A percentile compares a stretch with the other conserved stretches of the same genome.
Evolutionary conservation across 768 basidiomycete genomes (phyloP).

Genomic region (Boletellus ananiceps): DNA sequence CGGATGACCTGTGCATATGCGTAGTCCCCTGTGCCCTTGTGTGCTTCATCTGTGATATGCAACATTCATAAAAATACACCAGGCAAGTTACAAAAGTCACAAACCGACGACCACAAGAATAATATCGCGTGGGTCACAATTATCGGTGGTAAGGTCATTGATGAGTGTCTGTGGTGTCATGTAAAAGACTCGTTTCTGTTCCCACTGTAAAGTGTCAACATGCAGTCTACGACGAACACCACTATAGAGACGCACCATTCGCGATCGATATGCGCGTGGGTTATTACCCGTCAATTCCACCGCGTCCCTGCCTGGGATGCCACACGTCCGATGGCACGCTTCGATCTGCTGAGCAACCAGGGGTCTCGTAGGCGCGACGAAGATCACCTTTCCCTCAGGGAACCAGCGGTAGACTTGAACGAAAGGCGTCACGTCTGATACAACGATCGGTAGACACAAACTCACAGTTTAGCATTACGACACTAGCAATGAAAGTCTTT

Average conservation of each 20-base stretch:
- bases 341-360: slow-evolving; percentile 93
- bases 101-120: slow-evolving; percentile 84
- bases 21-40: slow-evolving; percentile 89
- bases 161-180: slow-evolving; percentile 95
- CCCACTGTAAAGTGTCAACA: slow-evolving; percentile 49
- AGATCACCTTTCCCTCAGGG: slow-evolving; percentile 86
- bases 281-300: slow-evolving; percentile 83
- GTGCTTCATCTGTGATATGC: slow-evolving; percentile 74
- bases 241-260: slow-evolving; percentile 46
- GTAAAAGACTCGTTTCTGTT: slow-evolving; percentile 82
- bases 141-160: slow-evolving; percentile 74
- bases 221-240: not conserved
- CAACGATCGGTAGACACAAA: not conserved
- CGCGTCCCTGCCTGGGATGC: slow-evolving; percentile 84
- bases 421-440: slow-evolving; percentile 2
- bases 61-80: slow-evolving; percentile 1
- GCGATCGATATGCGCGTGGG: slow-evolving; percentile 45
- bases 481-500: slow-evolving; percentile 97
- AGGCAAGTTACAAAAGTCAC: slow-evolving; percentile 14
- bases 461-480: slow-evolving; percentile 92
- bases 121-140: slow-evolving; percentile 75
- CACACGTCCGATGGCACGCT: slow-evolving; percentile 90
- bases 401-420: slow-evolving; percentile 86
- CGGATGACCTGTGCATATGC: slow-evolving; percentile 88
- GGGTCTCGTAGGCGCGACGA: slow-evolving; percentile 95